Evolutionary conservation across 225 moss, liverwort and hornwort species (phyloP), one percentile per base, ranked within the genome.

Genomic region (Takakia lepidozioides): DNA sequence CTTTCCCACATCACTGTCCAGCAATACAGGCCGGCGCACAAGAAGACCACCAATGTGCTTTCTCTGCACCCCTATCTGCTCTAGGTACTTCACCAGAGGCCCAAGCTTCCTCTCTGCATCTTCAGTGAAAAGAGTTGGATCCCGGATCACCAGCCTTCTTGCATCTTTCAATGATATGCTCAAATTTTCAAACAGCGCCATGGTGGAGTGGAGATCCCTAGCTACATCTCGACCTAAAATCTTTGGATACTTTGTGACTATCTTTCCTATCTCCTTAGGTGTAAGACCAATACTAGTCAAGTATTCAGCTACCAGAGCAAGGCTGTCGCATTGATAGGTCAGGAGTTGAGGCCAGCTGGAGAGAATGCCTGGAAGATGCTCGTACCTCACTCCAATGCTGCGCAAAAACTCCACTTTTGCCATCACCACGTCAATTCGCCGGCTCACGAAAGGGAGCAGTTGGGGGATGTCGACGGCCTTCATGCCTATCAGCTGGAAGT

Each of bases 401-500:
- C 75, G 64, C 37, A 81, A 55, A 25, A 81, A 75, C 43, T 76
- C 81, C 35, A 81, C 81, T 48, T 81, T 81, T 13, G 68, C 71
- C 75, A 81, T 69, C 24, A 75, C 81, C 36, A 52, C 65, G 36
- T 81, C 75, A 6, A 75, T 71, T 29, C 72, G 65, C 19, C 47
- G 53, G 17, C 70, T 64, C 35, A 71, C 61, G 19, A 64, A 72
- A 15, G 81, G 81, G 3, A 75, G 65, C 64, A 81, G 49, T 58
- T 44, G 50, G 11, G 75, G 75, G 28, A 81, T 52, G 46, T 75
- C 68, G 47, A 65, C 68, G 8, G 81, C 81, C 52, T 75, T 81
- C 75, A 81, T 62, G 21, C 81, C 72, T 25, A 81, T 65, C 9
- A 71, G 58, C 59, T 81, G 81, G 45, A 81, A 81, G 51, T 81